These are phyloP conservation scores for Apiotrichum domesticum DNA, from an alignment of 1,284 basidiomycete species.

Conservation along the genomic window DNA sequence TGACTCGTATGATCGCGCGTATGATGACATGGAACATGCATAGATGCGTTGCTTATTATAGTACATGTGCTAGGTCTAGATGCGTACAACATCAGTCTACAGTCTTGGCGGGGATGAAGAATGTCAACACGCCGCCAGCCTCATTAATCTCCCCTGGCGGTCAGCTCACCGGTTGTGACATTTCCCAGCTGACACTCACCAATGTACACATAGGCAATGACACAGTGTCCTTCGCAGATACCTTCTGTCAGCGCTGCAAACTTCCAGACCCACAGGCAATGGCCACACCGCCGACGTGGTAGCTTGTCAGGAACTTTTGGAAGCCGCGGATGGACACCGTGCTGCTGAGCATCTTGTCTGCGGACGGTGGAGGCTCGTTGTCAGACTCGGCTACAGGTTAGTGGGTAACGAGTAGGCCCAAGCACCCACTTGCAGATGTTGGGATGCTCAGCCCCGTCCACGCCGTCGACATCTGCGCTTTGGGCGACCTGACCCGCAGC, in stretches of 20 bases:
- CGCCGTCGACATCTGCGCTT: slow-evolving; percentile 66
- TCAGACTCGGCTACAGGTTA: not conserved
- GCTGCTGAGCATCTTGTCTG: slow-evolving; percentile 59
- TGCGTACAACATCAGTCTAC: too few relatives aligned
- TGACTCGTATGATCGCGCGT: too few relatives aligned
- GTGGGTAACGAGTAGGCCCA: slow-evolving; percentile 6
- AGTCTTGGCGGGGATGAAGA: slow-evolving; percentile 63
- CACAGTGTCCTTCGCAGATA: slow-evolving; percentile 74
- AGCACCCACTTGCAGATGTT: slow-evolving; percentile 52
- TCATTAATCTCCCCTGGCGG: slow-evolving; percentile 60
- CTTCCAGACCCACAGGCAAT: slow-evolving; percentile 63
- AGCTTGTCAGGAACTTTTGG: slow-evolving; percentile 73
- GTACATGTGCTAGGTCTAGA: too few relatives aligned
- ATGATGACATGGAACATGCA: too few relatives aligned
- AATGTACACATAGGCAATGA: slow-evolving; percentile 85
- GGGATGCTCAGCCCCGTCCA: slow-evolving; percentile 73
- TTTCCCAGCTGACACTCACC: slow-evolving; percentile 41
- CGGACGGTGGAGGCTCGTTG: slow-evolving; percentile 42
- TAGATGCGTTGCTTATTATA: too few relatives aligned
- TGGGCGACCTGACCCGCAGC: slow-evolving; percentile 63
- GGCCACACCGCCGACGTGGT: slow-evolving; percentile 76
- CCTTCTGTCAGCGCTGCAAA: slow-evolving; percentile 50
- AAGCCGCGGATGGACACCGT: slow-evolving; percentile 68
- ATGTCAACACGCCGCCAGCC: slow-evolving; percentile 77
- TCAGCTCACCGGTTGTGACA: not conserved